Conservation (phyloP, 176 grass and related monocot genomes). For the Puya raimondii region DNA sequence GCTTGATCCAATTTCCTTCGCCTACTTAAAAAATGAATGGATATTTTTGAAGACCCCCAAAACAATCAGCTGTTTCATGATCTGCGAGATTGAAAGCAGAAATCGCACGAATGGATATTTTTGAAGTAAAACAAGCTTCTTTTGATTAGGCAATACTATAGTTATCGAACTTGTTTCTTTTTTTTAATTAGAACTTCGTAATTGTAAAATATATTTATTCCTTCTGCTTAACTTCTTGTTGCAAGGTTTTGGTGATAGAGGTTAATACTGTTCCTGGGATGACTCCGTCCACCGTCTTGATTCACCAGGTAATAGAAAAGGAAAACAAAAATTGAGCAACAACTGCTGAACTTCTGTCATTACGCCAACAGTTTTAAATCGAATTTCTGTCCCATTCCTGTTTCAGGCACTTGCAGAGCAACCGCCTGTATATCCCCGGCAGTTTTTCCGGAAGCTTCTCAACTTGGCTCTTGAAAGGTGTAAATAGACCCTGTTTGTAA, state of each 20-base stretch:
- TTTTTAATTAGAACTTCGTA: not conserved
- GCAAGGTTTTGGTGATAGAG: slow-evolving; percentile 80
- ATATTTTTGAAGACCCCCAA: not conserved
- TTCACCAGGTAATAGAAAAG: slow-evolving; percentile 57
- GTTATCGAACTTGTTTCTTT: not conserved
- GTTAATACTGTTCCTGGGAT: slow-evolving; percentile 89
- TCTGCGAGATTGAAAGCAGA: not conserved
- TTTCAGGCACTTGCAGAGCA: slow-evolving; percentile 76
- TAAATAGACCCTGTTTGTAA: slow-evolving; percentile 16
- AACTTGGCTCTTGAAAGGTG: slow-evolving; percentile 54
- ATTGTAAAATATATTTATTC: not conserved
- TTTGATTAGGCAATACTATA: not conserved
- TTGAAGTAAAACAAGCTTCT: not conserved
- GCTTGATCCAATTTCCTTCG: not conserved
- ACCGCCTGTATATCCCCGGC: slow-evolving; percentile 53
- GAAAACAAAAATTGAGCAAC: not conserved
- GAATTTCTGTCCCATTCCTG: not conserved
- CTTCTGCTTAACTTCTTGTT: not conserved
- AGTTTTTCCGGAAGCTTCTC: slow-evolving; percentile 69
- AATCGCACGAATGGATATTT: not conserved
- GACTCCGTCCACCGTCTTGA: slow-evolving; percentile 85
- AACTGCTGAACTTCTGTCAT: not conserved
- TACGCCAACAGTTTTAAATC: not conserved
- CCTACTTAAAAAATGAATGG: not conserved
- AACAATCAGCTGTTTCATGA: not conserved